Base-by-base conservation (phyloP, 2,329 filamentous ascomycete species). In the Knufia petricola region DNA sequence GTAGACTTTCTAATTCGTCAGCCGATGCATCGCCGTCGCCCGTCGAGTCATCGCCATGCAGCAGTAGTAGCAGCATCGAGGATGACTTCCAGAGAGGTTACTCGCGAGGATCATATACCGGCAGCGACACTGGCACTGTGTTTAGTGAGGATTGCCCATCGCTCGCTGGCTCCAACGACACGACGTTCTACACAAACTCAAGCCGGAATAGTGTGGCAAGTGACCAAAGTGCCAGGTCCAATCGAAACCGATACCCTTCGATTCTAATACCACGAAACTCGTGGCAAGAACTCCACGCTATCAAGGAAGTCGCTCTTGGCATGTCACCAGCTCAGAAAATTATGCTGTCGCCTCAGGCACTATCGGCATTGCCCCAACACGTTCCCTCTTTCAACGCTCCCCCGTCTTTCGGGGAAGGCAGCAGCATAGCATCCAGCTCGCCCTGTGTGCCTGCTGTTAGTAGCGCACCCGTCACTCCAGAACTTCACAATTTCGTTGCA, bases 41-140 rank as follows among this genome's bases (percentile, higher is more conserved):
- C 61, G 55, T 64, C 58, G 51, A 66, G 57, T 71, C 66, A 45
- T 78, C 76, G 50, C 78, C 72, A 47, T 74, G 72, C 59, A 72
- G 69, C 83, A 84, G 81, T 66, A 84, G 41, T 21, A 32, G 81
- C 66, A 52, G 81, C 66, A 52, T 73, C 79, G 58, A 71, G 72
- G 59, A 84, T 76, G 69, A 67, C 73, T 58, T 70, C 76, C 63
- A 82, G 82, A 56, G 78, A 79, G 58, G 75, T 82, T 87, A 55
- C 90, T 90, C 59, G 86, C 94, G 65, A 87, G 94, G 59, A 70
- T 95, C 42, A 6, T 95, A 95, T 65, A 85, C 92, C 65, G 76
- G 87, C 36, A 88, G 86, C 13, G 87, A 94, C 56, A 80, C 87
- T 48, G 87, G 94, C 58, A 74, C 78, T 7, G 72, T 78, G 68